phyloP scores from a whole-genome alignment of 805 yeast genomes.

The Candida caryicola region DNA sequence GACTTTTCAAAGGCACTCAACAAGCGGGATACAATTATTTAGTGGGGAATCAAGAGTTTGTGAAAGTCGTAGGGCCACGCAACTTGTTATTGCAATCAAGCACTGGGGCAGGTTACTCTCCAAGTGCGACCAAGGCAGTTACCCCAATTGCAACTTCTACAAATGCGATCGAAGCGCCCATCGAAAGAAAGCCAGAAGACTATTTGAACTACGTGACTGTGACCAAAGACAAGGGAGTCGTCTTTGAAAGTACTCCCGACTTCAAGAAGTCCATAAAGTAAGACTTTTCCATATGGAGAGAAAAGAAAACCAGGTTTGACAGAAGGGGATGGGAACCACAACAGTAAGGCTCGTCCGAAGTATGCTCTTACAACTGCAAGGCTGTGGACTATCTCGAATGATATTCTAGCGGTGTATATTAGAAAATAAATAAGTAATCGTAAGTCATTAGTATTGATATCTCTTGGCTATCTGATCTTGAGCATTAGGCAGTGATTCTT shows the following conservation, averaged over 20 bases:
- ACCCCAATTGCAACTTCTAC: not conserved
- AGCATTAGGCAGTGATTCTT: too few species aligned
- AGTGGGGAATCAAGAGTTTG: constrained; percentile 42
- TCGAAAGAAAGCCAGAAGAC: constrained; percentile 32
- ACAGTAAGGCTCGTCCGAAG: too few species aligned
- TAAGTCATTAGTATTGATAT: too few species aligned
- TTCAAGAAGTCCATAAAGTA: constrained; percentile 32
- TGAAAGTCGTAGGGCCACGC: constrained; percentile 56
- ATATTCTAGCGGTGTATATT: too few species aligned
- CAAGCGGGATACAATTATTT: constrained; percentile 8
- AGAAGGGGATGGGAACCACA: too few species aligned
- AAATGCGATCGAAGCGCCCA: not conserved
- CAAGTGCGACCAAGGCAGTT: not conserved
- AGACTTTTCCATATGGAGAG: too few species aligned
- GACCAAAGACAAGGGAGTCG: constrained; percentile 37
- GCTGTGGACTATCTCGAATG: too few species aligned
- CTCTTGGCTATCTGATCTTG: too few species aligned
- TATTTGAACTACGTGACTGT: constrained; percentile 49
- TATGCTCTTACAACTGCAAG: too few species aligned
- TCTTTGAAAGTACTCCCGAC: constrained; percentile 43
- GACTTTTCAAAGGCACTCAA: not conserved
- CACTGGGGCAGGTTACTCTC: constrained; percentile 14
- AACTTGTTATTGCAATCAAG: constrained; percentile 48
- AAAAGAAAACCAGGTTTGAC: too few species aligned
- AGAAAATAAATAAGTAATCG: too few species aligned